phyloP scores from a whole-genome alignment of 2,329 filamentous ascomycete species.

The Fusarium sp. region DNA sequence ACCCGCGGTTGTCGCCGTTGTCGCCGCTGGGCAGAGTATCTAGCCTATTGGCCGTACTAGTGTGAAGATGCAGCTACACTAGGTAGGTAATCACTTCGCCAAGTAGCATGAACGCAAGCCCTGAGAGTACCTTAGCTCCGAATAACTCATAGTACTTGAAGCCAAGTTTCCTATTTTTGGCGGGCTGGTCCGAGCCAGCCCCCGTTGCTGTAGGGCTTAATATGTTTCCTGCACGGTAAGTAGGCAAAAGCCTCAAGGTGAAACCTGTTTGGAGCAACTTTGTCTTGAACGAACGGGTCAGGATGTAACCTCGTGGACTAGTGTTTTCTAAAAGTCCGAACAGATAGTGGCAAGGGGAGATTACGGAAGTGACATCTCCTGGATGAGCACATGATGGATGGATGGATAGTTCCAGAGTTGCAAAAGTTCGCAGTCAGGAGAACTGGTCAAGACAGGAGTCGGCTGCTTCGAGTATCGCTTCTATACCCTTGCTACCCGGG shows the following conservation, averaged over 20 bases:
- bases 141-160: not conserved
- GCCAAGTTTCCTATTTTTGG: slow-evolving; percentile 4
- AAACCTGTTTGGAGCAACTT: slow-evolving; percentile 1
- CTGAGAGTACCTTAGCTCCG: not conserved
- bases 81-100: not conserved
- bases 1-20: slow-evolving; percentile 4
- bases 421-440: slow-evolving; percentile 5
- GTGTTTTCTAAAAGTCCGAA: slow-evolving; percentile 4
- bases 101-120: not conserved
- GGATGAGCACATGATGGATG: slow-evolving; percentile 6
- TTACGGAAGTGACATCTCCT: not conserved
- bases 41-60: not conserved
- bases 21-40: not conserved
- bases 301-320: slow-evolving; percentile 6
- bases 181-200: not conserved
- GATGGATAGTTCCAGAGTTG: slow-evolving; percentile 4
- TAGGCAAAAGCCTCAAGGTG: not conserved
- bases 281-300: not conserved
- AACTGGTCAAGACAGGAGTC: slow-evolving; percentile 1
- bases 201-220: not conserved
- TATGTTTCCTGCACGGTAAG: not conserved
- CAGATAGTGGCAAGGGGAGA: not conserved
- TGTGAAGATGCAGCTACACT: not conserved
- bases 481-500: not conserved
- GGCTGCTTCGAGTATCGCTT: slow-evolving; percentile 23